These are phyloP conservation scores for Letharia columbiana DNA, from an alignment of 495 filamentous ascomycete genomes.

Conservation along the genomic window DNA sequence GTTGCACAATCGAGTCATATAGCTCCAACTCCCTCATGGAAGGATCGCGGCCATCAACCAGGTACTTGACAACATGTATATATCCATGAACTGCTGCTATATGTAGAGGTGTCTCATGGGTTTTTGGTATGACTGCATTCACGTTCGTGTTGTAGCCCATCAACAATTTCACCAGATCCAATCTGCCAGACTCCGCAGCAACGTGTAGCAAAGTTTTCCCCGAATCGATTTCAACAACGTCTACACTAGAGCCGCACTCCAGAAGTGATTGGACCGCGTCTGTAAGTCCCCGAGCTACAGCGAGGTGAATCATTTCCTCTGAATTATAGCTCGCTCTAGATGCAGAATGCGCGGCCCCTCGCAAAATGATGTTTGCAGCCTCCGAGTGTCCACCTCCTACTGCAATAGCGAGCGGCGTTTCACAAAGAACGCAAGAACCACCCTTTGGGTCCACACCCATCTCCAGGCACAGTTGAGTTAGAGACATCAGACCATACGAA, in stretches of 20 bases:
- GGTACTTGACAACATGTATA: neutral
- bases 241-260: neutral
- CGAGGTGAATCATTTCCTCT: neutral
- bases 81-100: slow-evolving; percentile 5
- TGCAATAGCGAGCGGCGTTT: slow-evolving; percentile 1
- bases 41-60: slow-evolving; percentile 1
- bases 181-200: neutral
- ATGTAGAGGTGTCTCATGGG: slow-evolving; percentile 9
- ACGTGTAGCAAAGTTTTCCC: neutral
- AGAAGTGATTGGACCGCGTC: neutral
- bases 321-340: neutral
- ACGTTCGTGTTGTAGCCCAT: neutral
- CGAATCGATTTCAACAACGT: neutral
- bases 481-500: neutral
- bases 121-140: neutral
- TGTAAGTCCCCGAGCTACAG: neutral
- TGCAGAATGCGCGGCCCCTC: neutral
- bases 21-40: neutral
- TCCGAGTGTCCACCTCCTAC: neutral
- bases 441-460: neutral
- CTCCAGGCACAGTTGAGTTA: neutral
- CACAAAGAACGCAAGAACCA: neutral
- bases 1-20: slow-evolving; percentile 4
- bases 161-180: neutral
- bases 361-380: neutral